A percentile compares a stretch with the other conserved stretches of the same genome.
Evolutionary conservation across 495 filamentous ascomycete species (phyloP).

Genomic region (Podospora fimiseda): DNA sequence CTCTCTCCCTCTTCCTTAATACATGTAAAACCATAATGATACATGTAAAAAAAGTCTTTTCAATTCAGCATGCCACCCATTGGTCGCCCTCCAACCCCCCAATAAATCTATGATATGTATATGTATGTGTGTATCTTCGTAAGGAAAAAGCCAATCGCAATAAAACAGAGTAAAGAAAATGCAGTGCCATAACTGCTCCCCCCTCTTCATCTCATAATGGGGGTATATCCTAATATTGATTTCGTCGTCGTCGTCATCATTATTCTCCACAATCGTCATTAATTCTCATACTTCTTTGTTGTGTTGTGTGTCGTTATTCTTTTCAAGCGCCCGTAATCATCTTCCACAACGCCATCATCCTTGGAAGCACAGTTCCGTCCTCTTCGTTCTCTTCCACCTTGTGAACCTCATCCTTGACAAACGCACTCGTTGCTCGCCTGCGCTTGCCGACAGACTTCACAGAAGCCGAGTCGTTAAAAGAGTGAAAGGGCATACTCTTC

Average conservation of each 20-base stretch:
- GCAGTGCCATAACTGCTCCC: background rate
- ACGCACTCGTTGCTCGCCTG: background rate
- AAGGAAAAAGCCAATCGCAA: no score
- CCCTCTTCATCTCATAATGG: no score
- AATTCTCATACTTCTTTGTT: no score
- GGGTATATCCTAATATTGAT: background rate
- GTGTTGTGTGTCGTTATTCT: no score
- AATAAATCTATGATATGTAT: no score
- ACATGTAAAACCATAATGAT: no score
- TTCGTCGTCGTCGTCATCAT: background rate
- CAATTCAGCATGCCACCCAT: background rate
- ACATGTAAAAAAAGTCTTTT: background rate
- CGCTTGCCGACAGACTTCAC: background rate
- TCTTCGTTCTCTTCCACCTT: constrained; percentile 1
- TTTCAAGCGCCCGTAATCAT: constrained; percentile 12
- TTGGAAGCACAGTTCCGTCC: constrained; percentile 11
- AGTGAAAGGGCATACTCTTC: no score
- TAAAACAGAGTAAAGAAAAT: background rate
- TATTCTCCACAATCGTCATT: background rate
- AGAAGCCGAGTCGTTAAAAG: constrained; percentile 6
- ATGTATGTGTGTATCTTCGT: no score
- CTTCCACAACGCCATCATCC: constrained; percentile 24
- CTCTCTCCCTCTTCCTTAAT: no score
- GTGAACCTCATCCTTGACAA: background rate
- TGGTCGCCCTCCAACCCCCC: no score